Evolutionary conservation across 2,329 filamentous ascomycete genomes (phyloP).

Genomic region (Apiospora phragmitis): DNA sequence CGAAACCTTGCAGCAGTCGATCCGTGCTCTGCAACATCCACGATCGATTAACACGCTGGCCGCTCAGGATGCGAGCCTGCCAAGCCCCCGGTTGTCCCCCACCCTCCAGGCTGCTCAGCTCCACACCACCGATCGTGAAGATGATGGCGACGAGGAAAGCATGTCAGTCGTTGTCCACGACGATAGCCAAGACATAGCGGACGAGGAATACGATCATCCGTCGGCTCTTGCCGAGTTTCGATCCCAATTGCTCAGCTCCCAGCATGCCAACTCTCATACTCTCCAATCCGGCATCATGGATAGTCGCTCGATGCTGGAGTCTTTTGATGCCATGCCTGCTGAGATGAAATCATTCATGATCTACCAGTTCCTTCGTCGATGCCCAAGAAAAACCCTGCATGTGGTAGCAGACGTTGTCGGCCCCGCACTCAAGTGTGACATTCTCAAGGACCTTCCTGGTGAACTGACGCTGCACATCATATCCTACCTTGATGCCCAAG

Average conservation of each 20-base stretch:
- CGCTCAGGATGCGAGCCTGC: constrained; percentile 86
- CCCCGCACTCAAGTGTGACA: constrained; percentile 92
- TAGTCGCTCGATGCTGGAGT: constrained; percentile 82
- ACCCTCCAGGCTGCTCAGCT: constrained; percentile 73
- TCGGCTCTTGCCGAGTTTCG: constrained; percentile 28
- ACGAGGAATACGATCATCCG: constrained; percentile 32
- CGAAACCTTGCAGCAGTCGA: constrained; percentile 47
- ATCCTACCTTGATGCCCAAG: constrained; percentile 80
- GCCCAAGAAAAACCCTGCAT: constrained; percentile 83
- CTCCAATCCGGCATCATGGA: constrained; percentile 57
- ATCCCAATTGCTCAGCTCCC: constrained; percentile 28
- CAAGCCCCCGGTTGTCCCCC: constrained; percentile 91
- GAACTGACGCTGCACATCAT: constrained; percentile 88
- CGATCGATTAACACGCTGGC: constrained; percentile 67
- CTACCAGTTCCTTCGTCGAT: constrained; percentile 90
- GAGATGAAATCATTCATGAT: constrained; percentile 95
- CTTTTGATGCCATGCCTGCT: constrained; percentile 86
- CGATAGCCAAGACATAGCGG: constrained; percentile 43
- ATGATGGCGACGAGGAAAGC: constrained; percentile 44
- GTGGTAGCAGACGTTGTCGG: constrained; percentile 90
- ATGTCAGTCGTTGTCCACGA: constrained; percentile 35
- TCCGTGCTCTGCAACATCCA: constrained; percentile 47
- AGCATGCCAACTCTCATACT: constrained; percentile 34
- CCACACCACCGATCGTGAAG: constrained; percentile 41
- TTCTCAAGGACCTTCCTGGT: constrained; percentile 77